Evolutionary conservation across 352 stramenopile species (phyloP).

Genomic region (Lagenidium giganteum): DNA sequence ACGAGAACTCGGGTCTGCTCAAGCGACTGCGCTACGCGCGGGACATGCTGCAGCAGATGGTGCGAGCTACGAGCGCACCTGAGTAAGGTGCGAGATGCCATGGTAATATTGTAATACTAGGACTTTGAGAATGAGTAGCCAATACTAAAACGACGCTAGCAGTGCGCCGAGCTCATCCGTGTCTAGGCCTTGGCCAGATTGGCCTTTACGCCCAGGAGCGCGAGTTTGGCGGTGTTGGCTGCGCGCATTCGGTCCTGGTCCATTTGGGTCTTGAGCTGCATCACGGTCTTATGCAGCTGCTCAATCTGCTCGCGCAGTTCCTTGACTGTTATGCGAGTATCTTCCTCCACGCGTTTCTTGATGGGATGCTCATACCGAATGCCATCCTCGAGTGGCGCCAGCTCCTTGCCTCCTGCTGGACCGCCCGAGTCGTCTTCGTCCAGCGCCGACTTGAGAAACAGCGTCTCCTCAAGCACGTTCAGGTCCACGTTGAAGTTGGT

Average conservation of each 20-base stretch:
- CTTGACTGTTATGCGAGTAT: constrained; percentile 15
- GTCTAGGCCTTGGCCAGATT: no score
- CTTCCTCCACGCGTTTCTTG: constrained; percentile 25
- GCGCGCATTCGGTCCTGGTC: no score
- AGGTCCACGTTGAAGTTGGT: constrained; percentile 27
- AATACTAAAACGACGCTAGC: no score
- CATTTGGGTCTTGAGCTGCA: constrained; percentile 26
- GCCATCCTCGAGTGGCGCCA: constrained; percentile 37
- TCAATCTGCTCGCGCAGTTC: constrained; percentile 36
- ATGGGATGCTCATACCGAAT: constrained; percentile 50
- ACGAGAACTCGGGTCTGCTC: constrained; percentile 54
- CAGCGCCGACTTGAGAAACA: constrained; percentile 43
- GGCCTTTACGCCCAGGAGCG: no score
- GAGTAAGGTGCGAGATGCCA: no score
- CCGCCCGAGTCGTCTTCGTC: constrained; percentile 27
- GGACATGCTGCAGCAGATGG: constrained; percentile 96
- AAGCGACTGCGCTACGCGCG: constrained; percentile 91
- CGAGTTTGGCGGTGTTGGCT: no score
- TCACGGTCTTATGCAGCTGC: constrained; percentile 30
- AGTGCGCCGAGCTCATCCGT: no score
- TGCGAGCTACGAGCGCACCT: no score
- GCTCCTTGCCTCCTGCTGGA: not conserved
- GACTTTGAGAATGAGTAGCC: no score
- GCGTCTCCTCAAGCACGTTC: constrained; percentile 25
- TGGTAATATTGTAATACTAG: no score